Evolutionary conservation across 306 rosid species (phyloP), one percentile per base, ranked within the genome.

Genomic region (Carpinus viminea): DNA sequence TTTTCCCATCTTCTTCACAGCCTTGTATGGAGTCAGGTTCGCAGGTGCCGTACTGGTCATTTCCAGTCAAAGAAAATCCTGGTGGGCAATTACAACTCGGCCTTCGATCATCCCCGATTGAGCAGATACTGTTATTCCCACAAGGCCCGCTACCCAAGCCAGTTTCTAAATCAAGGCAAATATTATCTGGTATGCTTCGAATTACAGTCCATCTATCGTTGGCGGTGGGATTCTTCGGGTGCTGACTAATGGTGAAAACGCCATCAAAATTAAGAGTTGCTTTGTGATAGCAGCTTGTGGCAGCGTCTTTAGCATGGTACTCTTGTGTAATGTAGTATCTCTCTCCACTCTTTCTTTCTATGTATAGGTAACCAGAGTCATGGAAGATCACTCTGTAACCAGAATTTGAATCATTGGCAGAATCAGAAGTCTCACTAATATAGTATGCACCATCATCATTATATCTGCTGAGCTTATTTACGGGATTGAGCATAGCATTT

Each of bases 201-300:
- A 11, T 12, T 10, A 2, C 52, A 2, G 13, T 48, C 52, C 52
- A 48, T 3, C 52, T 11, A 11, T 48, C 52, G 52, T 48, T 48
- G 52, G 15, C 52, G 0, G 52, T 11, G 52, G 15, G 52, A 48
- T 48, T 48, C 52, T 48, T 48, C 1, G 15, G 52, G 52, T 48
- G 11, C 11, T 48, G 52, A 48, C 52, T 48, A 12, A 48, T 48
- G 15, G 52, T 48, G 16, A 91, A 82, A 85, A 89, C 83, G 68
- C 96, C 98, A 77, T 77, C 72, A 68, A 59, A 41, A 34, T 93
- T 96, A 47, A 91, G 83, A 59, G 85, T 79, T 3, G 90, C 96
- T 81, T 89, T 81, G 41, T 87, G 86, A 80, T 87, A 88, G 80
- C 11, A 48, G 10, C 8, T 12, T 48, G 52, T 9, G 11, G 13